phyloP scores from a whole-genome alignment of 352 stramenopile species.

The Pythium grandisporangium region DNA sequence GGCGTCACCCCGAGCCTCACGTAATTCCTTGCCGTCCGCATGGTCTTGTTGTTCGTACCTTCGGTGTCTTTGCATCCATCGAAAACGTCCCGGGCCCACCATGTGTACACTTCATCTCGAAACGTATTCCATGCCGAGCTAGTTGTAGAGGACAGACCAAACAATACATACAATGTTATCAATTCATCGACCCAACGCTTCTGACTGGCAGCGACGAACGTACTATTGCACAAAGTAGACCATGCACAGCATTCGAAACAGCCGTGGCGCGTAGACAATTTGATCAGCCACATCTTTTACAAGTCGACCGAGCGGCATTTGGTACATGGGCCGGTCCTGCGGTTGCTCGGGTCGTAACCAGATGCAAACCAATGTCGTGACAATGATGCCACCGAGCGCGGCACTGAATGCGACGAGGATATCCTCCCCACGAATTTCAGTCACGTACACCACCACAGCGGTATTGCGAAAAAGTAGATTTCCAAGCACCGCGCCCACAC shows the following conservation, averaged over 20 bases:
- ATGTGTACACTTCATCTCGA: conserved; percentile 60
- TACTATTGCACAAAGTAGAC: conserved; percentile 67
- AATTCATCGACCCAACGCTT: too few species aligned
- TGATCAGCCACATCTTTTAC: conserved; percentile 48
- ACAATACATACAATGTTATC: too few species aligned
- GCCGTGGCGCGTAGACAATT: conserved; percentile 45
- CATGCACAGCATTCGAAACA: conserved; percentile 61
- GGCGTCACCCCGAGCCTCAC: too few species aligned
- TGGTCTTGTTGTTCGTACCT: conserved; percentile 4
- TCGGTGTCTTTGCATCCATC: conserved; percentile 41
- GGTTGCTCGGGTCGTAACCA: conserved; percentile 52
- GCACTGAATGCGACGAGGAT: conserved; percentile 59
- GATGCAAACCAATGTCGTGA: conserved; percentile 38
- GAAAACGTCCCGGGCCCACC: conserved; percentile 69
- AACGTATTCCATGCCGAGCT: conserved; percentile 73
- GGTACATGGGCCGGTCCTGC: conserved; percentile 38
- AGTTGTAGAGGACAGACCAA: neutral
- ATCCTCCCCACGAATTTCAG: conserved; percentile 50
- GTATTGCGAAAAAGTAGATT: conserved; percentile 58
- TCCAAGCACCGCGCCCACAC: conserved; percentile 43
- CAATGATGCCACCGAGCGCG: conserved; percentile 35
- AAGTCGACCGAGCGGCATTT: conserved; percentile 41
- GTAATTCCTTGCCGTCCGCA: too few species aligned
- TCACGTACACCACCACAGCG: conserved; percentile 59
- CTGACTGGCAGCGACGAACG: conserved; percentile 1